These are phyloP conservation scores for Ilex aquifolium DNA, from an alignment of 257 asterid species.

Conservation along the genomic window DNA sequence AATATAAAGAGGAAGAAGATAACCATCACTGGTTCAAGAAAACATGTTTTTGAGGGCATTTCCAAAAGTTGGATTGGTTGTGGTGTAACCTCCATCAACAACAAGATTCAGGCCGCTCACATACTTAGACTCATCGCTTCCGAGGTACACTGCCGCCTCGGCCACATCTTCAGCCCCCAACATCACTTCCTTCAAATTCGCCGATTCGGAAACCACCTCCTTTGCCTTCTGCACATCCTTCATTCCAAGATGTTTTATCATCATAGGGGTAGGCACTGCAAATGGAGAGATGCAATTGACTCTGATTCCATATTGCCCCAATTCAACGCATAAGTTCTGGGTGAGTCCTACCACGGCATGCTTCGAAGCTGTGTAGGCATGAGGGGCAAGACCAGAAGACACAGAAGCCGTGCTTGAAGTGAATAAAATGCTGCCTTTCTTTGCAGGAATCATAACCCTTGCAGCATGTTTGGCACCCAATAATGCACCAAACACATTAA, in stretches of 20 bases:
- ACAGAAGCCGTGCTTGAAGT: not conserved
- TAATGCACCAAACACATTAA: conserved; percentile 32
- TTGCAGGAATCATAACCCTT: not conserved
- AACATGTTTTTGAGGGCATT: too few species aligned
- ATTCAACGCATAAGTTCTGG: too few species aligned
- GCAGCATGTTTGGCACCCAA: conserved; percentile 15
- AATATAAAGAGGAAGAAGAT: too few species aligned
- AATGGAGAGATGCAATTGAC: too few species aligned
- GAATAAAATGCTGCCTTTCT: not conserved
- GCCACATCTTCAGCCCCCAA: conserved; percentile 14
- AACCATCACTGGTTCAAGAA: too few species aligned
- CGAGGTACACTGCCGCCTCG: conserved; percentile 12
- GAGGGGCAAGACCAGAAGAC: not conserved
- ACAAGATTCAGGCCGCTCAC: conserved; percentile 14
- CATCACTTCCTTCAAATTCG: too few species aligned
- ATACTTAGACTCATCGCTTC: conserved; percentile 19
- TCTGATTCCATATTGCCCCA: too few species aligned
- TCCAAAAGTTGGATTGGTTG: conserved; percentile 6
- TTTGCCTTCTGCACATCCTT: too few species aligned
- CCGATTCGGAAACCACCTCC: too few species aligned
- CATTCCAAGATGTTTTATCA: too few species aligned
- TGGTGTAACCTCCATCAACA: conserved; percentile 17
- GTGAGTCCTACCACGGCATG: too few species aligned
- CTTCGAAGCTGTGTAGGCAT: not conserved
- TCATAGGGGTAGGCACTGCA: too few species aligned